These are phyloP conservation scores for Nitzschia sp. DNA, from an alignment of 108 stramenopile species.

Conservation along the genomic window DNA sequence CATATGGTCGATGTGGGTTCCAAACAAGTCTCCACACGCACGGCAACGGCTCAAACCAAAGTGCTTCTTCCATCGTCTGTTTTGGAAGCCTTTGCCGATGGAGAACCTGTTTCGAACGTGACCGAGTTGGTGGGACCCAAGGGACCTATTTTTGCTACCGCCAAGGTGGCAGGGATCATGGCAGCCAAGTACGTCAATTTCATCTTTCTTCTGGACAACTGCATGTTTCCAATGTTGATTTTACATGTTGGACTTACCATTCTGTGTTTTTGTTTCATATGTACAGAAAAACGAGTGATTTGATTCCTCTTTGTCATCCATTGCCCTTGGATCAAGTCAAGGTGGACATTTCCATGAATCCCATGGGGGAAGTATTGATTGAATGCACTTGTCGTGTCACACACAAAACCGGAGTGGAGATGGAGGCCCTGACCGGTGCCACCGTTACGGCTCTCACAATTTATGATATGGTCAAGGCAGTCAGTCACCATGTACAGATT, in stretches of 20 bases:
- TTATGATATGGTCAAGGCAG: constrained; percentile 97
- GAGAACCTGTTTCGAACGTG: not conserved
- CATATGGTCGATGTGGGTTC: constrained; percentile 83
- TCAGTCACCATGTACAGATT: constrained; percentile 89
- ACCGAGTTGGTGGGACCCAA: constrained; percentile 78
- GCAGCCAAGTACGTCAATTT: constrained; percentile 70
- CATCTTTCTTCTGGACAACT: constrained; percentile 2
- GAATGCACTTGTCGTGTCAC: constrained; percentile 81
- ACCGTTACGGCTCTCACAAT: constrained; percentile 89
- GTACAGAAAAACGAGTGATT: constrained; percentile 71
- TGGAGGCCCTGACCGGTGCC: constrained; percentile 95
- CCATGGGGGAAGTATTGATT: constrained; percentile 46
- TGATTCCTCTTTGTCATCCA: constrained; percentile 87
- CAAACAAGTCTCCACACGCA: constrained; percentile 56
- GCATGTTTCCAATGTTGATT: not conserved
- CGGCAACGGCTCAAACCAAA: constrained; percentile 61
- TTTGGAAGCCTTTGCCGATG: constrained; percentile 43
- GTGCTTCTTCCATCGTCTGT: constrained; percentile 69
- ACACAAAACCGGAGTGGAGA: constrained; percentile 97
- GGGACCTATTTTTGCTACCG: constrained; percentile 82
- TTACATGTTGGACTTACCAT: not conserved
- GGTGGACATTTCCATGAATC: constrained; percentile 56
- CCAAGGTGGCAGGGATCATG: constrained; percentile 84
- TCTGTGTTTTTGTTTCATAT: not conserved
- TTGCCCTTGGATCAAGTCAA: constrained; percentile 72